phyloP scores from a whole-genome alignment of 768 basidiomycete species.

The Pleurotus platypus region DNA sequence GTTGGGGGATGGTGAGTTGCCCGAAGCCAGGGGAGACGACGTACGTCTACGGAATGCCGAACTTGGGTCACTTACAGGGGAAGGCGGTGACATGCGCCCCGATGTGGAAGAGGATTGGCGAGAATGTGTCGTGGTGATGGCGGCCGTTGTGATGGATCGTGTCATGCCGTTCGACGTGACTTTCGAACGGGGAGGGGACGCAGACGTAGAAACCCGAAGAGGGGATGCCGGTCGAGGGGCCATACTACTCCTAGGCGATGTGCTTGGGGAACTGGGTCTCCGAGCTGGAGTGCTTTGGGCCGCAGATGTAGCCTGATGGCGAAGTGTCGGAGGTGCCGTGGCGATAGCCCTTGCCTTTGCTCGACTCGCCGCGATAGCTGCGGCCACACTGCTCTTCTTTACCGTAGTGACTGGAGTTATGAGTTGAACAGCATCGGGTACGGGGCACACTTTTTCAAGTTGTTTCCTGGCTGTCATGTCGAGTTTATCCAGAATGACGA shows the following conservation, averaged over 20 bases:
- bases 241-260: slow-evolving; percentile 30
- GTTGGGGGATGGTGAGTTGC: slow-evolving; percentile 22
- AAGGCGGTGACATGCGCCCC: slow-evolving; percentile 37
- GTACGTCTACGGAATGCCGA: slow-evolving; percentile 37
- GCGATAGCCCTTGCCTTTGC: slow-evolving; percentile 86
- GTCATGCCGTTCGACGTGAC: slow-evolving; percentile 34
- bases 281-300: slow-evolving; percentile 31
- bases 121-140: slow-evolving; percentile 29
- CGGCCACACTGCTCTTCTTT: slow-evolving; percentile 82
- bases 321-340: slow-evolving; percentile 71
- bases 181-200: slow-evolving; percentile 41
- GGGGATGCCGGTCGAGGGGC: slow-evolving; percentile 45
- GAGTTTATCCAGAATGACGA: slow-evolving; percentile 57
- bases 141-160: slow-evolving; percentile 40
- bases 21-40: slow-evolving; percentile 45
- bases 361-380: slow-evolving; percentile 86
- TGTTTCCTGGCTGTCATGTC: slow-evolving; percentile 74
- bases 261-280: slow-evolving; percentile 40
- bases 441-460: slow-evolving; percentile 81
- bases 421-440: slow-evolving; percentile 38
- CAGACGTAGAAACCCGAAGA: slow-evolving; percentile 42
- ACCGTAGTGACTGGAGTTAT: slow-evolving; percentile 51
- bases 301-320: slow-evolving; percentile 79
- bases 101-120: slow-evolving; percentile 36
- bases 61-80: slow-evolving; percentile 29